These are phyloP conservation scores for Pleurotus pulmonarius DNA, from an alignment of 768 basidiomycete species.

Conservation along the genomic window DNA sequence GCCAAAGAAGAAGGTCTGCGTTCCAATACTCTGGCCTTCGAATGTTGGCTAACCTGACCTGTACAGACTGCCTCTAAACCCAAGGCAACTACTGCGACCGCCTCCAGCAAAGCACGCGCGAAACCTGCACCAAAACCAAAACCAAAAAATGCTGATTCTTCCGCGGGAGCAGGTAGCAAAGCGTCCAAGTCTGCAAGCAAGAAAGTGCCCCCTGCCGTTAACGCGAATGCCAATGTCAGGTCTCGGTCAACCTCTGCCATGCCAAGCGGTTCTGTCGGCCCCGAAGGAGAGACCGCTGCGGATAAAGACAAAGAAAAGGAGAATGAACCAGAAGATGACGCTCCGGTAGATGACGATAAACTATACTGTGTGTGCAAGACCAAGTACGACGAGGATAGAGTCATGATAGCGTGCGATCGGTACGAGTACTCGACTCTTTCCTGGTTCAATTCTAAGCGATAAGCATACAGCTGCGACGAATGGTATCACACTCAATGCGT, in stretches of 20 bases:
- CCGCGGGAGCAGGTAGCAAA: constrained; percentile 15
- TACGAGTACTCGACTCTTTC: constrained; percentile 23
- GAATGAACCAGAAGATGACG: constrained; percentile 44
- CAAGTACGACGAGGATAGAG: constrained; percentile 78
- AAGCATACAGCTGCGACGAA: constrained; percentile 70
- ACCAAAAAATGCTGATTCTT: constrained; percentile 16
- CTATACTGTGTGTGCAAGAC: constrained; percentile 89
- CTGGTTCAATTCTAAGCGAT: not conserved
- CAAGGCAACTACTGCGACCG: constrained; percentile 19
- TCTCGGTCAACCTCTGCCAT: constrained; percentile 73
- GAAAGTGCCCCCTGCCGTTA: constrained; percentile 15
- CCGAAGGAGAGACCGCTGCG: constrained; percentile 30
- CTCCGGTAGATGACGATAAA: constrained; percentile 56
- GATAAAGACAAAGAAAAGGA: constrained; percentile 39
- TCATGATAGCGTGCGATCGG: constrained; percentile 95
- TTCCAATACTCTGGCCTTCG: constrained; percentile 25
- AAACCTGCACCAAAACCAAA: constrained; percentile 31
- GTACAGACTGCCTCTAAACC: constrained; percentile 11
- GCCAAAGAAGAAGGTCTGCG: constrained; percentile 39
- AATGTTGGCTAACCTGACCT: not conserved
- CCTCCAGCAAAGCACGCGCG: constrained; percentile 20
- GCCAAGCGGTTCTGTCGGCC: constrained; percentile 42
- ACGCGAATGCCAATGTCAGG: constrained; percentile 35
- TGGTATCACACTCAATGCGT: constrained; percentile 94
- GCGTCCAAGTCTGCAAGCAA: constrained; percentile 26